A percentile compares a stretch with the other conserved stretches of the same genome.
These are phyloP conservation scores for Candida michaelii DNA, from an alignment of 805 yeast species.

Conservation along the genomic window DNA sequence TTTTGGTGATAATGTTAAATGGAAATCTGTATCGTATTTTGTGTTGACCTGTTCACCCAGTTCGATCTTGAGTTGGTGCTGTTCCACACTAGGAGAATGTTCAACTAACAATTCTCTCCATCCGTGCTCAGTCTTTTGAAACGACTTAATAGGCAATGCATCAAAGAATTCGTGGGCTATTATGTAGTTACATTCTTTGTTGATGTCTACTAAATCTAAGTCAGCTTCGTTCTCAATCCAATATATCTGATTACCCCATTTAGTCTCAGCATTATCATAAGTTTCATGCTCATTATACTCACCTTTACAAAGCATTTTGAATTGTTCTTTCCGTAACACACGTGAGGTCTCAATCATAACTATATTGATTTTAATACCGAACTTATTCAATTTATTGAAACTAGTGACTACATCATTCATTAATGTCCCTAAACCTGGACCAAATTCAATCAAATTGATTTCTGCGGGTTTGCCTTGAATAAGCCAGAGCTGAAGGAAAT, in stretches of 20 bases:
- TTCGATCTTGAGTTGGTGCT: slow-evolving; percentile 25
- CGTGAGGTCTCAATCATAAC: slow-evolving; percentile 72
- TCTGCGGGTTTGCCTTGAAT: slow-evolving; percentile 51
- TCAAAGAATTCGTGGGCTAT: slow-evolving; percentile 88
- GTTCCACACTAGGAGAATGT: slow-evolving; percentile 38
- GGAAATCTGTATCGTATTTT: slow-evolving; percentile 41
- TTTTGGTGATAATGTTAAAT: slow-evolving; percentile 54
- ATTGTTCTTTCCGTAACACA: slow-evolving; percentile 59
- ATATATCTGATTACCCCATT: slow-evolving; percentile 52
- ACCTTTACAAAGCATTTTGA: slow-evolving; percentile 44
- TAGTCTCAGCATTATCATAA: slow-evolving; percentile 38
- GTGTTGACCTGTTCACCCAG: not conserved
- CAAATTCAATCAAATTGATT: slow-evolving; percentile 68
- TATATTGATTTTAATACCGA: slow-evolving; percentile 37
- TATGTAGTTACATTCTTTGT: slow-evolving; percentile 53
- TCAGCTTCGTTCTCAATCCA: slow-evolving; percentile 64
- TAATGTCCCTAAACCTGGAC: slow-evolving; percentile 83
- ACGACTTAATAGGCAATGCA: slow-evolving; percentile 77
- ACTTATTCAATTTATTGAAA: slow-evolving; percentile 41
- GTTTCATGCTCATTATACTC: slow-evolving; percentile 21
- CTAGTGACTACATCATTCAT: slow-evolving; percentile 61
- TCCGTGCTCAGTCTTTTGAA: slow-evolving; percentile 59
- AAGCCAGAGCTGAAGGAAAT: slow-evolving; percentile 61
- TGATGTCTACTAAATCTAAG: slow-evolving; percentile 36
- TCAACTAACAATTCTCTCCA: slow-evolving; percentile 83